A percentile compares a stretch with the other conserved stretches of the same genome.
phyloP scores from a whole-genome alignment of 78 protist genomes.

The Guillardia theta region DNA sequence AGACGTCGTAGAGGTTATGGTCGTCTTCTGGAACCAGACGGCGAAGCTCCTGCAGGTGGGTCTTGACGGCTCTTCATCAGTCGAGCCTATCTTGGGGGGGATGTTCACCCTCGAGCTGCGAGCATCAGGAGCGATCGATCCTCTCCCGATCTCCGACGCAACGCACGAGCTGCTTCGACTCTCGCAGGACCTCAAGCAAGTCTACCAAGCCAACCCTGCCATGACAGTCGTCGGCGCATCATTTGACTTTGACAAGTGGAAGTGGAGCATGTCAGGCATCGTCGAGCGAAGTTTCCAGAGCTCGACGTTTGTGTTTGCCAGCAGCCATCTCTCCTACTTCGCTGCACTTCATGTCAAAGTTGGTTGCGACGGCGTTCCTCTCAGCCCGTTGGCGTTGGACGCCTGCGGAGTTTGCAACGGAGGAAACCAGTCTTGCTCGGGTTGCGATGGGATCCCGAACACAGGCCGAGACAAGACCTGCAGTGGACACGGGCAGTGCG shows the following conservation, averaged over 20 bases:
- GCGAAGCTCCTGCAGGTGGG: no score
- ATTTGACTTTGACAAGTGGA: background rate
- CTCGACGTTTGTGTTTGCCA: no score
- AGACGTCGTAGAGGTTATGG: no score
- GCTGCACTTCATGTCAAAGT: background rate
- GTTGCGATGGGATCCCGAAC: constrained; percentile 74
- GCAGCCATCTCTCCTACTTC: background rate
- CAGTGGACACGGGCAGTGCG: constrained; percentile 9
- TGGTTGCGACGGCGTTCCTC: constrained; percentile 74
- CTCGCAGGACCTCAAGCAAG: no score
- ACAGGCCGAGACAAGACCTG: background rate
- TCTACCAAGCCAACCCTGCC: no score
- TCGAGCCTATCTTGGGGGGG: no score
- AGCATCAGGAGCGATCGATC: no score
- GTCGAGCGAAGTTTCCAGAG: background rate
- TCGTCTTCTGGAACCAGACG: no score
- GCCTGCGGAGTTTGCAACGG: constrained; percentile 73
- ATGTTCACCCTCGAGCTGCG: no score
- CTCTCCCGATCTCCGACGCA: no score
- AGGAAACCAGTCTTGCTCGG: constrained; percentile 55
- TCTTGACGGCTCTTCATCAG: no score
- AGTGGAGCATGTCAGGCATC: background rate
- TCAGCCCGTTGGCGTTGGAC: constrained; percentile 28
- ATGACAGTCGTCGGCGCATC: background rate
- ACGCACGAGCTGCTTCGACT: no score